Conservation (phyloP, 257 asterid genomes). For the Euphrasia confusa region DNA sequence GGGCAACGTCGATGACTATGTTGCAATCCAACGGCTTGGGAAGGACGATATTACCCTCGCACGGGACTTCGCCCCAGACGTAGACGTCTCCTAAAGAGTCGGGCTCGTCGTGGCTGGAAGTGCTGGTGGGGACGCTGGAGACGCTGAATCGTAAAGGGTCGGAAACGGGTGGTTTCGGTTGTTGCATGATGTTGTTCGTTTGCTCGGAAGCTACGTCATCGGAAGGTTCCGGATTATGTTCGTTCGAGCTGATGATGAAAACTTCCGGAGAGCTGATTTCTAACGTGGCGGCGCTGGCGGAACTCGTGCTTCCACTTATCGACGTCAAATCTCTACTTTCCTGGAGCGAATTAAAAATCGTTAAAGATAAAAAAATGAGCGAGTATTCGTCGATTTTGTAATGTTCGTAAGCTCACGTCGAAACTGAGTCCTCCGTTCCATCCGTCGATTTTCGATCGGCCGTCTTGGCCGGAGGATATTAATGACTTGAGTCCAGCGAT, state of each 20-base stretch:
- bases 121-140: conserved; percentile 73
- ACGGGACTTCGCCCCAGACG: conserved; percentile 75
- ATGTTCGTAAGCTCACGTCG: conserved; percentile 39
- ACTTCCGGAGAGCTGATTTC: conserved; percentile 51
- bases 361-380: no score
- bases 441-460: conserved; percentile 71
- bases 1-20: conserved; percentile 62
- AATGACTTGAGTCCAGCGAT: conserved; percentile 62
- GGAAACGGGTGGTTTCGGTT: conserved; percentile 48
- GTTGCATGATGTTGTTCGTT: conserved; percentile 46
- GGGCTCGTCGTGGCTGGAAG: conserved; percentile 75
- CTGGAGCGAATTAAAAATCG: no score
- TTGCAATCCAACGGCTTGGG: conserved; percentile 62
- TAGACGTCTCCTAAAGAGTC: conserved; percentile 71
- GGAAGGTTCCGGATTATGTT: conserved; percentile 39
- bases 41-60: conserved; percentile 65
- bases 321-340: conserved; percentile 54
- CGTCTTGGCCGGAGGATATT: conserved; percentile 54
- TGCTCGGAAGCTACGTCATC: conserved; percentile 55
- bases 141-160: conserved; percentile 69
- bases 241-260: conserved; percentile 37
- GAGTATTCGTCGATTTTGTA: no score
- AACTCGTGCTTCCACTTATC: conserved; percentile 52
- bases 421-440: conserved; percentile 66
- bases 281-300: conserved; percentile 48